Conservation (phyloP, 139 green algal genomes). For the Tetraselmis chui region DNA sequence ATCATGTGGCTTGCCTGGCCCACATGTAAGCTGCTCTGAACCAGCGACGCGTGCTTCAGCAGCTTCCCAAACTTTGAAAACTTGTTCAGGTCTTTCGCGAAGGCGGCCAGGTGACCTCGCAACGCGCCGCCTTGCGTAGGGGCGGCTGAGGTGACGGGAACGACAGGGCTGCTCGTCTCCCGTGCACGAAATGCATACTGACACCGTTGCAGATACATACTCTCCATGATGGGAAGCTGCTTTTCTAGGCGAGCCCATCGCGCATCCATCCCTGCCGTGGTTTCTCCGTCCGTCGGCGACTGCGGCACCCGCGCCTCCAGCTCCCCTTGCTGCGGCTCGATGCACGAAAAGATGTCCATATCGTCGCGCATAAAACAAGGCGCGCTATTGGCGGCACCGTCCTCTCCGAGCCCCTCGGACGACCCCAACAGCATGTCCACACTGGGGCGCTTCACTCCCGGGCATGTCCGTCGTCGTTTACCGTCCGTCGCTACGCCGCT, state of each 20-base stretch:
- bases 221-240: neutral
- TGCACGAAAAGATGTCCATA: neutral
- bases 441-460: too few species aligned
- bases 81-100: conserved; percentile 47
- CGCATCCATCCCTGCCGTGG: too few species aligned
- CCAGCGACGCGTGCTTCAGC: neutral
- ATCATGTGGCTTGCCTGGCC: conserved; percentile 54
- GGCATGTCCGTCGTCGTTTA: too few species aligned
- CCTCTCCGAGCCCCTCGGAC: too few species aligned
- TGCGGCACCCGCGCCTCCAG: neutral
- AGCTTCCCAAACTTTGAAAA: conserved; percentile 13
- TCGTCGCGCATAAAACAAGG: neutral
- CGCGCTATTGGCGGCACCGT: neutral
- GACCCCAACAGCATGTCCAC: too few species aligned
- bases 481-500: too few species aligned
- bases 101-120: conserved; percentile 20
- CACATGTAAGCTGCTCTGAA: neutral
- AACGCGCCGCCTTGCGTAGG: neutral
- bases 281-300: neutral
- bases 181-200: too few species aligned
- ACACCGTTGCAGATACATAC: neutral
- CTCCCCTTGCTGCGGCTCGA: neutral
- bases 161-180: too few species aligned
- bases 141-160: neutral
- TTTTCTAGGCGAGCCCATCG: neutral